Conservation (phyloP, 2,329 filamentous ascomycete genomes). For the Botrytis porri region DNA sequence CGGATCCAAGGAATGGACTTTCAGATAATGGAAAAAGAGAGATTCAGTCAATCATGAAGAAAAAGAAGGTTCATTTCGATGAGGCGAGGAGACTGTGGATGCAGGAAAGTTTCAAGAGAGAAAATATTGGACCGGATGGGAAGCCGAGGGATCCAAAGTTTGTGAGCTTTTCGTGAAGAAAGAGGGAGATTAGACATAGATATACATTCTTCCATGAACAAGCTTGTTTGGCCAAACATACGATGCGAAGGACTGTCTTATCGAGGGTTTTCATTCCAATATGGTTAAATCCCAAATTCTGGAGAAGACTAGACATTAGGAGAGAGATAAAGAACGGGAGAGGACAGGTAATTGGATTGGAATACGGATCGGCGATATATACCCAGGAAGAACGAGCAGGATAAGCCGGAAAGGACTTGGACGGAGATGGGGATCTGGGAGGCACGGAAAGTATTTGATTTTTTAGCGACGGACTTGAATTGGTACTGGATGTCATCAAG, state of each 20-base stretch:
- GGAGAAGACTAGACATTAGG: too few species aligned
- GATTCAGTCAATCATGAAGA: constrained; percentile 89
- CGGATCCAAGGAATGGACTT: constrained; percentile 76
- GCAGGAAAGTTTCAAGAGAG: constrained; percentile 79
- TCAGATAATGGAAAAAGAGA: constrained; percentile 78
- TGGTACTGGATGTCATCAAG: neutral
- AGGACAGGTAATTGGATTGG: neutral
- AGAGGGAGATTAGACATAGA: too few species aligned
- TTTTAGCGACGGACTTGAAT: neutral
- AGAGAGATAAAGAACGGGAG: neutral
- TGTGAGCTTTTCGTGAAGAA: constrained; percentile 67
- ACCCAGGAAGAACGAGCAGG: neutral
- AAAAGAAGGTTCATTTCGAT: constrained; percentile 77
- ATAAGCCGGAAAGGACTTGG: neutral
- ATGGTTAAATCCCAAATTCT: neutral
- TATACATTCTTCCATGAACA: neutral
- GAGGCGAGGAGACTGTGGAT: constrained; percentile 85
- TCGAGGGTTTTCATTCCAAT: neutral
- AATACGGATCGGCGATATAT: neutral
- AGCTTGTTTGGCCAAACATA: neutral
- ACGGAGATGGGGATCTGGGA: neutral
- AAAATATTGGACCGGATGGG: constrained; percentile 86
- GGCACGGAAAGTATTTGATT: neutral
- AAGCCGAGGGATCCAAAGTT: constrained; percentile 90
- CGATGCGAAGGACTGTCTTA: neutral